Evolutionary conservation across 2,329 filamentous ascomycete species (phyloP).

Genomic region (Pseudogymnoascus sp.): DNA sequence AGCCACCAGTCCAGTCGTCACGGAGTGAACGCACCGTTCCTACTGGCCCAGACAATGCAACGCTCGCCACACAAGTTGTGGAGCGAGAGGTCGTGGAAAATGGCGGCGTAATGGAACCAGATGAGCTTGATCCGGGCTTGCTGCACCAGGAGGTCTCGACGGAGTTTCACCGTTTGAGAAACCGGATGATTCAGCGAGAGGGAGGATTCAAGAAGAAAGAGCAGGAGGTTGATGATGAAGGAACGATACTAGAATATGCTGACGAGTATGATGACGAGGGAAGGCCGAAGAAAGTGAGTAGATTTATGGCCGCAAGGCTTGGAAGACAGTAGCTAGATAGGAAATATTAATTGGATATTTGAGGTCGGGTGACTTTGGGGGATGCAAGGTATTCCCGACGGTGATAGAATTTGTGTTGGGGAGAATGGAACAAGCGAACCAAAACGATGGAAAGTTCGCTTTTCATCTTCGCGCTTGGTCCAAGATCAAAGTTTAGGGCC

Average conservation of each 20-base stretch:
- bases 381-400: neutral
- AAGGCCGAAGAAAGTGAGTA: slow-evolving; percentile 55
- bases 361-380: neutral
- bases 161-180: slow-evolving; percentile 77
- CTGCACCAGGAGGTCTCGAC: slow-evolving; percentile 69
- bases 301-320: slow-evolving; percentile 64
- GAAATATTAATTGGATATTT: slow-evolving; percentile 16
- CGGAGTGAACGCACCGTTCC: slow-evolving; percentile 18
- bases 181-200: slow-evolving; percentile 71
- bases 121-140: slow-evolving; percentile 64
- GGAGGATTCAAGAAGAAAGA: slow-evolving; percentile 68
- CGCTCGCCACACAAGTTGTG: slow-evolving; percentile 51
- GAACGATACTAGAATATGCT: slow-evolving; percentile 2
- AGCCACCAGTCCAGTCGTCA: slow-evolving; percentile 15
- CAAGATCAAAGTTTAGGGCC: slow-evolving; percentile 48
- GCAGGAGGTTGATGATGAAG: neutral
- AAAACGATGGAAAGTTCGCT: slow-evolving; percentile 32
- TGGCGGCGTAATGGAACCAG: slow-evolving; percentile 37
- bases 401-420: neutral
- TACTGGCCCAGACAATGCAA: slow-evolving; percentile 34
- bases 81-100: slow-evolving; percentile 39
- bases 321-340: slow-evolving; percentile 37
- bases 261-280: slow-evolving; percentile 44
- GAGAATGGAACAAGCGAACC: neutral
- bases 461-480: slow-evolving; percentile 41